Base-by-base conservation (phyloP, 2,329 filamentous ascomycete genomes). In the Orbilia ellipsospora region DNA sequence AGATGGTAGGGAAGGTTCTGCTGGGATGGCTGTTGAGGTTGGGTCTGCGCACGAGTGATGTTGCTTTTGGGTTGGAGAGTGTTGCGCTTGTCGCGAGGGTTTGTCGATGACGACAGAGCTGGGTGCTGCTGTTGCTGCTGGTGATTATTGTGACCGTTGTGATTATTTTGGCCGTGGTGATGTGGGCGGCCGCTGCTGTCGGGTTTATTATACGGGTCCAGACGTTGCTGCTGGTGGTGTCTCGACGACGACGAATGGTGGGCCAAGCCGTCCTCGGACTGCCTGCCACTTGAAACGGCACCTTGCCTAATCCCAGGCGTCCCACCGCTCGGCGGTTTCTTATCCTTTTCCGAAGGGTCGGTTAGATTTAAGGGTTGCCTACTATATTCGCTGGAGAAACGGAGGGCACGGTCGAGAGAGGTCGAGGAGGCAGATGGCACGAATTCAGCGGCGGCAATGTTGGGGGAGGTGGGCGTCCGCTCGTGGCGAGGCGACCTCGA, bases 321-420 rank as follows among this genome's bases (percentile, higher is more conserved):
- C 26, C 62, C 48, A 63, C 69, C 69, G 50, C 62, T 60, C 56
- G 45, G 57, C 61, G 69, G 62, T 55, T 65, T 73, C 56, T 66
- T 65, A 20, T 74, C 63, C 64, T 63, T 52, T 60, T 65, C 66
- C 31, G 61, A 44, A 16, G 64, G 73, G 54, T 76, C 66, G 16
- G 48, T 76, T 48, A 76, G 73, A 69, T 65, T 76, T 61, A 76
- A 69, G 60, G 73, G 65, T 20, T 70, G 66, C 23, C 73, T 69
- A 51, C 48, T 76, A 48, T 65, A 76, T 48, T 76, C 73, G 73
- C 66, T 69, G 45, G 66, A 76, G 62, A 69, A 70, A 18, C 64
- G 55, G 42, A 70, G 65, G 23, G 73, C 64, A 50, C 64, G 73
- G 54, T 76, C 66, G n/a, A 69, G 73, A 18, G 73, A 76, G 18